Conservation (phyloP, 1,284 basidiomycete species). For the Wolfiporia cocos region DNA sequence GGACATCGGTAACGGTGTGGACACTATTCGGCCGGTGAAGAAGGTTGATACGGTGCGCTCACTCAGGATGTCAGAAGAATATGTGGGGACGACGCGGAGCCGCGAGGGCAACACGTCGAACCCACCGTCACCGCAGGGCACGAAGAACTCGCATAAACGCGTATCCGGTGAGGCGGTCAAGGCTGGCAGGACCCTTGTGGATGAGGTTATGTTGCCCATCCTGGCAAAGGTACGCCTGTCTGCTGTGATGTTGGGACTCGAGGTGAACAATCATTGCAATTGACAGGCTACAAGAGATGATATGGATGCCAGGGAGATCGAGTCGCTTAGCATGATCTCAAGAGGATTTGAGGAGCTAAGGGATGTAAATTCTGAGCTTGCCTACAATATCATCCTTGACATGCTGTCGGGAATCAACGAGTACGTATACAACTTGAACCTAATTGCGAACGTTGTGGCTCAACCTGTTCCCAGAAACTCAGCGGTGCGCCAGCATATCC, state of each 20-base stretch:
- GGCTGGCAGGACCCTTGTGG: constrained; percentile 69
- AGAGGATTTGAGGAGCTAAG: constrained; percentile 85
- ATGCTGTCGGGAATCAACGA: constrained; percentile 88
- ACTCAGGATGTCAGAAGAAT: constrained; percentile 75
- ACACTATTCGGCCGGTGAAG: constrained; percentile 90
- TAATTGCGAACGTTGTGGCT: too few relatives aligned
- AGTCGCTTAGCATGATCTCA: constrained; percentile 85
- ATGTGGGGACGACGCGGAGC: constrained; percentile 62
- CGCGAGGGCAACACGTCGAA: constrained; percentile 44
- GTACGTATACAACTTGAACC: constrained; percentile 39
- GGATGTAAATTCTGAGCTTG: constrained; percentile 75
- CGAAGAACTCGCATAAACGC: constrained; percentile 37
- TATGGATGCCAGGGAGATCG: constrained; percentile 83
- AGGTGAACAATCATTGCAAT: background rate
- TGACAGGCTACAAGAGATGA: constrained; percentile 70
- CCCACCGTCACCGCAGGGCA: constrained; percentile 39
- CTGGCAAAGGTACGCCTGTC: constrained; percentile 53
- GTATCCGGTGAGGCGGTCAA: constrained; percentile 50
- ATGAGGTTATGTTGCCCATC: constrained; percentile 77
- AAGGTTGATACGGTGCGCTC: constrained; percentile 80
- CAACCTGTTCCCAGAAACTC: constrained; percentile 46
- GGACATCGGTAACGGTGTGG: constrained; percentile 79
- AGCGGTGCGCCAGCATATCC: constrained; percentile 72
- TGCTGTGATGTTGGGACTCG: background rate
- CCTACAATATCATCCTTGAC: constrained; percentile 84